These are phyloP conservation scores for Metschnikowia matae DNA, from an alignment of 805 yeast genomes.

Conservation along the genomic window DNA sequence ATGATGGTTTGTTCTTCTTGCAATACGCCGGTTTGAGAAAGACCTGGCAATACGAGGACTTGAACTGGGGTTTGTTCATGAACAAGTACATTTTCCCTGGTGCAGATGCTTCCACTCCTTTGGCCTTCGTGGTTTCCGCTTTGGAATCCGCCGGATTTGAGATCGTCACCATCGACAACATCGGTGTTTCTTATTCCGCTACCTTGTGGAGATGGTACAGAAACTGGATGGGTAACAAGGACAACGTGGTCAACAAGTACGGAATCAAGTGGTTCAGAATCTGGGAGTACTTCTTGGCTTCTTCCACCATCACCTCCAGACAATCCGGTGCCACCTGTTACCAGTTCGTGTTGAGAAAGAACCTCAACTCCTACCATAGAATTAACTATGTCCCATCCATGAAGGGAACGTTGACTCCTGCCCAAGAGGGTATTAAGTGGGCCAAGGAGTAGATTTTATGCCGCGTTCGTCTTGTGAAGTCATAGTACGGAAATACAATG, in stretches of 20 bases:
- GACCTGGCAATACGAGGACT: slow-evolving; percentile 91
- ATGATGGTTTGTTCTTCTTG: slow-evolving; percentile 81
- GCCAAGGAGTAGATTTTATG: slow-evolving; percentile 30
- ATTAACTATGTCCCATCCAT: slow-evolving; percentile 75
- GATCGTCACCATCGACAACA: slow-evolving; percentile 76
- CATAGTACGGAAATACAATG: background rate
- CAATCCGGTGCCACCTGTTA: slow-evolving; percentile 91
- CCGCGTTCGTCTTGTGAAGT: background rate
- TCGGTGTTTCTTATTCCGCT: slow-evolving; percentile 90
- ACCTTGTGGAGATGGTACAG: slow-evolving; percentile 93
- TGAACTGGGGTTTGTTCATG: slow-evolving; percentile 93
- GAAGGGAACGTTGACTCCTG: slow-evolving; percentile 63
- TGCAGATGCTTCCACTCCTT: slow-evolving; percentile 94
- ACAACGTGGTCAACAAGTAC: slow-evolving; percentile 69
- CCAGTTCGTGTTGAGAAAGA: slow-evolving; percentile 88
- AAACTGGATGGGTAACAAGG: slow-evolving; percentile 86
- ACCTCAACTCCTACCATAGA: slow-evolving; percentile 79
- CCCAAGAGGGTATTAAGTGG: slow-evolving; percentile 55
- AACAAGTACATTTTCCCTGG: slow-evolving; percentile 96
- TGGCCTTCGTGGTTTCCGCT: slow-evolving; percentile 71
- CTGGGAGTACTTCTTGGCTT: slow-evolving; percentile 88
- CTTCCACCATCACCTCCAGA: slow-evolving; percentile 79
- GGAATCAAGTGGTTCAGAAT: slow-evolving; percentile 89
- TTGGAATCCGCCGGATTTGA: slow-evolving; percentile 86
- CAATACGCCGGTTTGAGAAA: slow-evolving; percentile 91